Conservation (phyloP, 495 filamentous ascomycete species). For the Cladorrhinum samala region DNA sequence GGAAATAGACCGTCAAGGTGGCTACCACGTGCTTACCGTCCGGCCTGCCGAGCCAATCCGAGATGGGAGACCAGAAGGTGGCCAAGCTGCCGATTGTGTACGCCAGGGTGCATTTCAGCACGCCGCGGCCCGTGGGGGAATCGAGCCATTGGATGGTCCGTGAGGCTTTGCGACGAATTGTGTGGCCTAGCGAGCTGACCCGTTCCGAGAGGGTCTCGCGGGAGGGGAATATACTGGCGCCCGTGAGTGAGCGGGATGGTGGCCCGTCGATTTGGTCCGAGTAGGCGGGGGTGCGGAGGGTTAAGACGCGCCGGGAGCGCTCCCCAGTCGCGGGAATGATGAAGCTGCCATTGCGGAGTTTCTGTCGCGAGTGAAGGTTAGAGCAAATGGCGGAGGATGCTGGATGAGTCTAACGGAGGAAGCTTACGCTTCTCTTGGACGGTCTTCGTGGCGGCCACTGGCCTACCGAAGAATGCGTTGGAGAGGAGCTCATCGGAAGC, state of each 20-base stretch:
- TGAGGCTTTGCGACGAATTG: constrained; percentile 13
- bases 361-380: constrained; percentile 23
- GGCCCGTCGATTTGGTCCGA: constrained; percentile 23
- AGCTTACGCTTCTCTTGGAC: constrained; percentile 32
- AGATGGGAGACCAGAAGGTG: constrained; percentile 73
- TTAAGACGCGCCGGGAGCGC: constrained; percentile 51
- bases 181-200: constrained; percentile 25
- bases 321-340: constrained; percentile 57
- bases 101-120: constrained; percentile 89
- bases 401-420: background rate
- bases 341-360: constrained; percentile 56
- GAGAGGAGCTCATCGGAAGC: constrained; percentile 26
- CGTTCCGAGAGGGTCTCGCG: constrained; percentile 20
- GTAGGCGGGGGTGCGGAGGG: constrained; percentile 37
- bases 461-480: constrained; percentile 19
- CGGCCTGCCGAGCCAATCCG: constrained; percentile 68
- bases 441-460: constrained; percentile 30
- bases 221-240: constrained; percentile 10
- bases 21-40: constrained; percentile 97
- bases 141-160: constrained; percentile 38
- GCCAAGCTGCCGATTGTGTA: constrained; percentile 84
- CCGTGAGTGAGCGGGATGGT: constrained; percentile 10
- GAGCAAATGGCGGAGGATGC: background rate
- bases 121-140: constrained; percentile 57
- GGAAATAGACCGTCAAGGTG: constrained; percentile 91